A percentile compares a stretch with the other conserved stretches of the same genome.
phyloP scores from a whole-genome alignment of 2,329 filamentous ascomycete genomes.

The Ceratocystis eucalypticola region DNA sequence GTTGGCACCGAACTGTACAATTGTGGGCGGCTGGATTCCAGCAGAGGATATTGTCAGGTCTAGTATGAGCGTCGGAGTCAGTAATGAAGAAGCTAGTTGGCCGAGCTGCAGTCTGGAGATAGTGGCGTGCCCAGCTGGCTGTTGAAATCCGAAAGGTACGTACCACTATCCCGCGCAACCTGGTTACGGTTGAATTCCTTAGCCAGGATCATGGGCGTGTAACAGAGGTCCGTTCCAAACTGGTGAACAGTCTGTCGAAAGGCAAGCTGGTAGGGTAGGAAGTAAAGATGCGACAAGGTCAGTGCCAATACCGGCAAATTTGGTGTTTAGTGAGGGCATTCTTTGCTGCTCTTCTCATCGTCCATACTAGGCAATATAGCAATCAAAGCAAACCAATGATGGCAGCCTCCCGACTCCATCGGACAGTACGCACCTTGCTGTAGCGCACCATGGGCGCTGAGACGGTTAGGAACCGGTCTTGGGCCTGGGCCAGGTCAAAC shows the following conservation, averaged over 20 bases:
- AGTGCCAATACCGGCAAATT: not conserved
- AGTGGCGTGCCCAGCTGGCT: not conserved
- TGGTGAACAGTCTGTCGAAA: slow-evolving; percentile 53
- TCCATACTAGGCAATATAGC: not conserved
- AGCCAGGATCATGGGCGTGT: slow-evolving; percentile 59
- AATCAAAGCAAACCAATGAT: not conserved
- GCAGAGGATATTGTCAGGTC: slow-evolving; percentile 49
- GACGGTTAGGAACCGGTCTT: slow-evolving; percentile 42
- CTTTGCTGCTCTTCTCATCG: not conserved
- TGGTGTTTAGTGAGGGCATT: not conserved
- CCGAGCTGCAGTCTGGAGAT: not conserved
- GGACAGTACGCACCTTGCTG: slow-evolving; percentile 34
- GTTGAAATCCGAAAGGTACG: slow-evolving; percentile 17
- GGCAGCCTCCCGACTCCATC: not conserved
- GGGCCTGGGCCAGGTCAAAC: slow-evolving; percentile 40
- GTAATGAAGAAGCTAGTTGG: not conserved
- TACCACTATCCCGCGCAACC: slow-evolving; percentile 47
- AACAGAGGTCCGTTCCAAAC: slow-evolving; percentile 53
- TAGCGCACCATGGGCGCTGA: slow-evolving; percentile 58
- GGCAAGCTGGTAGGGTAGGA: slow-evolving; percentile 38
- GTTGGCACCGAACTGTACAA: slow-evolving; percentile 55
- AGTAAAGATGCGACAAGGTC: not conserved
- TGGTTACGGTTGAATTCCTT: slow-evolving; percentile 53
- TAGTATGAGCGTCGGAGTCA: slow-evolving; percentile 20
- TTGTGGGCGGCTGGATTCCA: slow-evolving; percentile 41